phyloP scores from a whole-genome alignment of 2,329 filamentous ascomycete species.

The Dothidotthia symphoricarpi region DNA sequence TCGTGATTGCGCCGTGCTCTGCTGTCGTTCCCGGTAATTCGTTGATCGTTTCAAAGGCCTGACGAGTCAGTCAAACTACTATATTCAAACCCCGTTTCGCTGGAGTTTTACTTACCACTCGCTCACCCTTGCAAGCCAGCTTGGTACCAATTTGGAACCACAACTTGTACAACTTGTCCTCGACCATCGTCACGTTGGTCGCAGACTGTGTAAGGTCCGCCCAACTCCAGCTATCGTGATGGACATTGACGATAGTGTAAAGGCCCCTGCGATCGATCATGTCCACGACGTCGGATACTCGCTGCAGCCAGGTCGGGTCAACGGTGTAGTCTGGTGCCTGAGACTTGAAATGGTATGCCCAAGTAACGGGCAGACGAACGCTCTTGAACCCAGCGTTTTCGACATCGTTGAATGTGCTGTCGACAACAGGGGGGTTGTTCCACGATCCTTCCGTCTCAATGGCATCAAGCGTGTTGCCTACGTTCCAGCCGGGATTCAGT shows the following conservation, averaged over 20 bases:
- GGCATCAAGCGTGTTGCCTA: conserved; percentile 61
- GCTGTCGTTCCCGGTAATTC: conserved; percentile 56
- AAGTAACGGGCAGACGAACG: conserved; percentile 60
- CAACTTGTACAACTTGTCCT: conserved; percentile 56
- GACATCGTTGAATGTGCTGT: conserved; percentile 52
- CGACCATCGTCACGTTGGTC: conserved; percentile 53
- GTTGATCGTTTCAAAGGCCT: conserved; percentile 60
- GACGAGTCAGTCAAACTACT: not conserved
- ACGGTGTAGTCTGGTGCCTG: conserved; percentile 55
- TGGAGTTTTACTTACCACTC: conserved; percentile 36
- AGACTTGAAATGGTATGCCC: conserved; percentile 56
- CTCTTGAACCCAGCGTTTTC: conserved; percentile 58
- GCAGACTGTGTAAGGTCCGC: conserved; percentile 50
- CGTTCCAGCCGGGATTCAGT: conserved; percentile 59
- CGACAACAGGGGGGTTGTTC: conserved; percentile 56
- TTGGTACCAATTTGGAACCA: conserved; percentile 59
- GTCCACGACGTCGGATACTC: conserved; percentile 59
- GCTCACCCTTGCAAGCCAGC: conserved; percentile 55
- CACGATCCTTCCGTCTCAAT: conserved; percentile 57
- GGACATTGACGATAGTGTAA: conserved; percentile 58
- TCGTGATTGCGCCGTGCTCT: conserved; percentile 52
- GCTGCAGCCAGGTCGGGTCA: conserved; percentile 55
- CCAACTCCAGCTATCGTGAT: conserved; percentile 62
- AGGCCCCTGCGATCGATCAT: conserved; percentile 53
- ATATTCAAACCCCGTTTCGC: not conserved